Evolutionary conservation across 2,329 filamentous ascomycete genomes (phyloP).

Genomic region (Mariannaea sp.): DNA sequence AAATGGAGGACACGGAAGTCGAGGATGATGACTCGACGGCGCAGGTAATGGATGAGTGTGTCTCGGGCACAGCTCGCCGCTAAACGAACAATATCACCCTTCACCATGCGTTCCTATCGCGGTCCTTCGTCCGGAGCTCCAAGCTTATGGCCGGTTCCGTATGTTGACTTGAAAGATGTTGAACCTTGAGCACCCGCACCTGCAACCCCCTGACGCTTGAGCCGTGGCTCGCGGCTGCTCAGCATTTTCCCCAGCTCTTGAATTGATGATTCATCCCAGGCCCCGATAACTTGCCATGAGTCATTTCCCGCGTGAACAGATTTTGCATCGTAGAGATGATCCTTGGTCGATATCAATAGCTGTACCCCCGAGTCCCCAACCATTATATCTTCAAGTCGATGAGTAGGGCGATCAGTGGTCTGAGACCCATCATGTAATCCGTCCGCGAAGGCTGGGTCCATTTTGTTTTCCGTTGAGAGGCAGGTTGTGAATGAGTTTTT

Average conservation of each 20-base stretch:
- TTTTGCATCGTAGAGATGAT: constrained; percentile 28
- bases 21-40: too few species aligned
- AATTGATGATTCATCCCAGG: constrained; percentile 21
- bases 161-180: neutral
- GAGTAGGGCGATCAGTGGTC: neutral
- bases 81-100: too few species aligned
- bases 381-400: constrained; percentile 7
- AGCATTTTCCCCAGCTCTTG: constrained; percentile 13
- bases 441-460: too few species aligned
- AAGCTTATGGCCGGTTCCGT: constrained; percentile 8
- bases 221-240: too few species aligned
- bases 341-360: constrained; percentile 29
- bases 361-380: constrained; percentile 27
- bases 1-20: too few species aligned
- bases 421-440: neutral
- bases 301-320: constrained; percentile 15
- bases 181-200: neutral
- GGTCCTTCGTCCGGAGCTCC: neutral
- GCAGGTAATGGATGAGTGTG: too few species aligned
- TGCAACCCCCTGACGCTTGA: neutral
- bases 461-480: too few species aligned
- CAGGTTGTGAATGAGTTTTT: too few species aligned
- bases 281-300: constrained; percentile 29
- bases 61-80: too few species aligned
- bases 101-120: neutral